Base-by-base conservation (phyloP, 495 filamentous ascomycete species). In the Corynascus novoguineensis region DNA sequence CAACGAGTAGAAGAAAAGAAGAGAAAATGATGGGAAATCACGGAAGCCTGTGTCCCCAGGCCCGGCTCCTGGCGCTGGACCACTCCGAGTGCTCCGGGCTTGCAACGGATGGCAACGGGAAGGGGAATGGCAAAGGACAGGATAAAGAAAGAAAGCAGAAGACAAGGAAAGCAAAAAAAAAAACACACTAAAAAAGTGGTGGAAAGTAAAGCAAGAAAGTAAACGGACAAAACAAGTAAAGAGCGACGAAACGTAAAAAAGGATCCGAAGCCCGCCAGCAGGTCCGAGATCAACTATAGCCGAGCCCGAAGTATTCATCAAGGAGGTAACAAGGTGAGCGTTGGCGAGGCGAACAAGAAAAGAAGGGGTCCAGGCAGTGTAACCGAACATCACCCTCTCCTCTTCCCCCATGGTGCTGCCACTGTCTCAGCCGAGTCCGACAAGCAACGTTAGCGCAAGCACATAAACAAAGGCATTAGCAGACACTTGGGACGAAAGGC, bases 171-270 rank as follows among this genome's bases (percentile, higher is more conserved):
- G 31, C 60, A 46, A 55, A 49, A 41, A 19, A 63, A 55, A 50
- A 59, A n/a, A n/a, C n/a, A n/a, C n/a, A n/a, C n/a, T n/a, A n/a
- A n/a, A n/a, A n/a, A n/a, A n/a, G n/a, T n/a, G n/a, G n/a, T n/a
- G 54, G 31, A 27, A 56, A 54, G 44, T 29, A 50, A 49, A 49
- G 14, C 38, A 55, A 50, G 47, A 62, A 60, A 57, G 37, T 24
- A 47, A 41, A 34, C 58, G 34, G 19, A 52, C 35, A 38, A 50
- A 9, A 45, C 37, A 25, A 32, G 9, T 1, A 17, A 25, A 11
- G 7, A 22, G 22, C 3, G 35, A 50, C 44, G 51, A 60, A 60
- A 60, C 55, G n/a, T n/a, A 37, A 60, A 55, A 62, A 52, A 59
- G 64, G 50, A 10, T 17, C 19, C 10, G 10, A n/a, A 4, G 12